Percentiles rank a stretch among this genome's conserved stretches.
Evolutionary conservation across 768 basidiomycete species (phyloP).

Genomic region (Ramaria rubella): DNA sequence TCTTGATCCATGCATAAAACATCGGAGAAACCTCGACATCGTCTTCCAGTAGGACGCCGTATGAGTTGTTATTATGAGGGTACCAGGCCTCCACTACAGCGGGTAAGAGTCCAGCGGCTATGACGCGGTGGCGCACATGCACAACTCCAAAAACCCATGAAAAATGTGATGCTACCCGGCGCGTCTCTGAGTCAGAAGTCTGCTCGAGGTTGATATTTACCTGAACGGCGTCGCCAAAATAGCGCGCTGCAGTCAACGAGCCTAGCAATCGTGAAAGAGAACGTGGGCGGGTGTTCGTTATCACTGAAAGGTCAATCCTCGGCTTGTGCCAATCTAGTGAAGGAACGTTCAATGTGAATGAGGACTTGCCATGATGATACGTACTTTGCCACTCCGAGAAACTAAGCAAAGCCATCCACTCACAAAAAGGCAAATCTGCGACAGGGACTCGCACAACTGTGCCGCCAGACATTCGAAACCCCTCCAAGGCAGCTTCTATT

Average conservation of each 20-base stretch:
- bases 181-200: conserved; percentile 57
- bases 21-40: conserved; percentile 81
- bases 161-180: conserved; percentile 41
- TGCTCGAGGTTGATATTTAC: conserved; percentile 73
- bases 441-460: conserved; percentile 40
- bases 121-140: conserved; percentile 61
- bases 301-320: conserved; percentile 60
- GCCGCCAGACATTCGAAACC: conserved; percentile 5
- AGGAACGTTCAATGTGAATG: conserved; percentile 13
- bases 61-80: conserved; percentile 62
- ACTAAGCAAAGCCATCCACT: conserved; percentile 59
- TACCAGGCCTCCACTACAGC: conserved; percentile 91
- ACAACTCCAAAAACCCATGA: conserved; percentile 56
- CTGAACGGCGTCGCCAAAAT: conserved; percentile 62
- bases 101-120: conserved; percentile 74
- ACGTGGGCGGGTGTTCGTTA: conserved; percentile 68
- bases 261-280: conserved; percentile 62
- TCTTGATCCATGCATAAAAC: conserved; percentile 82
- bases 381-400: conserved; percentile 54
- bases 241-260: conserved; percentile 52
- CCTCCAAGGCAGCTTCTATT: neutral
- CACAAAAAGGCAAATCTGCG: conserved; percentile 42
- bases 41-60: conserved; percentile 78
- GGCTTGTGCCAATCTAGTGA: conserved; percentile 68
- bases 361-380: conserved; percentile 12